Evolutionary conservation across 495 filamentous ascomycete species (phyloP).

Genomic region (Endocarpon pusillum): DNA sequence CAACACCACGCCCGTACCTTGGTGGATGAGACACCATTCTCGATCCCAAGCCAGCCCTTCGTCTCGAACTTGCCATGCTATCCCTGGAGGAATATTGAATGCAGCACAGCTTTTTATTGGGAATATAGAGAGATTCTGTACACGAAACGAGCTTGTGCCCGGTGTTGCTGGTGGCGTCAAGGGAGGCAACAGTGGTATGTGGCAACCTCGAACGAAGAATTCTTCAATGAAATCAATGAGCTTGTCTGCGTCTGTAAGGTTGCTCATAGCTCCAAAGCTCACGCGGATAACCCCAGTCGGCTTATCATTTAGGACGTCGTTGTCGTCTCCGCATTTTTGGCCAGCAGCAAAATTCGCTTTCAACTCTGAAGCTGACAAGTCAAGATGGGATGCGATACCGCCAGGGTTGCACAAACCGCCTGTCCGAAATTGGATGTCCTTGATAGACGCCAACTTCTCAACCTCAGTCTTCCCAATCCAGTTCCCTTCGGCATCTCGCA

Average conservation of each 20-base stretch:
- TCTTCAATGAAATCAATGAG: slow-evolving; percentile 40
- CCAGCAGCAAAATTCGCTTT: slow-evolving; percentile 43
- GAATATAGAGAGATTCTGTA: slow-evolving; percentile 21
- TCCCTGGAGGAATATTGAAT: slow-evolving; percentile 35
- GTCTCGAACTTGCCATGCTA: slow-evolving; percentile 44
- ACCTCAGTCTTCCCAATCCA: slow-evolving; percentile 41
- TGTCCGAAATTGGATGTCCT: slow-evolving; percentile 48
- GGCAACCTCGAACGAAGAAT: slow-evolving; percentile 22
- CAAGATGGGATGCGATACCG: slow-evolving; percentile 29
- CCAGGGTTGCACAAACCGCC: slow-evolving; percentile 50
- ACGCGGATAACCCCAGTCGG: slow-evolving; percentile 48
- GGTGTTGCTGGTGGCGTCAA: neutral
- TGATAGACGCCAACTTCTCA: slow-evolving; percentile 42
- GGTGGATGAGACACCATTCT: slow-evolving; percentile 72
- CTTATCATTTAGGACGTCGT: slow-evolving; percentile 33
- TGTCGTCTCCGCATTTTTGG: slow-evolving; percentile 41
- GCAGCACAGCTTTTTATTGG: slow-evolving; percentile 69
- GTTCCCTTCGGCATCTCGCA: slow-evolving; percentile 33
- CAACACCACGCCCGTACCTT: slow-evolving; percentile 50
- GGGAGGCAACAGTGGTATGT: neutral
- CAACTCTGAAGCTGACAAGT: slow-evolving; percentile 37
- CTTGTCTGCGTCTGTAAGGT: slow-evolving; percentile 35
- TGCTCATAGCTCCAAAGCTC: slow-evolving; percentile 60
- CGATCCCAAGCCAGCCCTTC: slow-evolving; percentile 70
- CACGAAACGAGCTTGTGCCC: slow-evolving; percentile 2